A percentile compares a stretch with the other conserved stretches of the same genome.
These are phyloP conservation scores for Hyphopichia khmerensis DNA, from an alignment of 1,139 yeast genomes.

Conservation along the genomic window DNA sequence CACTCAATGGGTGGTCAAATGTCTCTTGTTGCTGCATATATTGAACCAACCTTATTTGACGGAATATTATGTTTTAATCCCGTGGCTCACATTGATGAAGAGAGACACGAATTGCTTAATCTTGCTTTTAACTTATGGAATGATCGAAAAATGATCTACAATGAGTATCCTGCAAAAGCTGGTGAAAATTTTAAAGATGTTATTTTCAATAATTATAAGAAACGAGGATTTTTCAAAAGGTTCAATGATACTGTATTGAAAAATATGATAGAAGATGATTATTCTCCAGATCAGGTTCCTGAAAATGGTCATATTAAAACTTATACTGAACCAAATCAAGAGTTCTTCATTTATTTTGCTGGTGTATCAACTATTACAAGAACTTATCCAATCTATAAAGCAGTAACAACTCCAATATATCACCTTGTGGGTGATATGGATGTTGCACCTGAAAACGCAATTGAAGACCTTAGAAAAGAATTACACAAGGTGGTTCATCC, in stretches of 20 bases:
- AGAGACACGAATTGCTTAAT: conserved; percentile 7
- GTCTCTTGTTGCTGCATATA: conserved; percentile 40
- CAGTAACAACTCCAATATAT: conserved; percentile 38
- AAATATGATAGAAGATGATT: conserved; percentile 34
- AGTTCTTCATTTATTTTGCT: conserved; percentile 35
- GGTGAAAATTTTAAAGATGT: conserved; percentile 20
- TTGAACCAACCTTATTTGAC: conserved; percentile 49
- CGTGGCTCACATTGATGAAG: conserved; percentile 32
- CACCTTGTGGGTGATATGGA: conserved; percentile 43
- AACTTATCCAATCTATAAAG: conserved; percentile 23
- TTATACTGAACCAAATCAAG: neutral
- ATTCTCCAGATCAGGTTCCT: conserved; percentile 30
- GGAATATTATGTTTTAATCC: conserved; percentile 55
- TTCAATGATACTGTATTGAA: conserved; percentile 41
- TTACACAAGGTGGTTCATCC: conserved; percentile 19
- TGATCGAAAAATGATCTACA: conserved; percentile 8
- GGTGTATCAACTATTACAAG: conserved; percentile 23
- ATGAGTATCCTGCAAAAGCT: conserved; percentile 7
- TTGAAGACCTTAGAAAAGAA: conserved; percentile 16
- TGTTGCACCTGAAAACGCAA: conserved; percentile 31
- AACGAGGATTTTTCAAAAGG: conserved; percentile 39
- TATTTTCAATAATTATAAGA: conserved; percentile 34
- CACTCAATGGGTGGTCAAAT: conserved; percentile 67
- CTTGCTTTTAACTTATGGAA: conserved; percentile 8
- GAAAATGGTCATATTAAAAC: conserved; percentile 1